phyloP scores from a whole-genome alignment of 352 stramenopile species.

The Pythium biforme region DNA sequence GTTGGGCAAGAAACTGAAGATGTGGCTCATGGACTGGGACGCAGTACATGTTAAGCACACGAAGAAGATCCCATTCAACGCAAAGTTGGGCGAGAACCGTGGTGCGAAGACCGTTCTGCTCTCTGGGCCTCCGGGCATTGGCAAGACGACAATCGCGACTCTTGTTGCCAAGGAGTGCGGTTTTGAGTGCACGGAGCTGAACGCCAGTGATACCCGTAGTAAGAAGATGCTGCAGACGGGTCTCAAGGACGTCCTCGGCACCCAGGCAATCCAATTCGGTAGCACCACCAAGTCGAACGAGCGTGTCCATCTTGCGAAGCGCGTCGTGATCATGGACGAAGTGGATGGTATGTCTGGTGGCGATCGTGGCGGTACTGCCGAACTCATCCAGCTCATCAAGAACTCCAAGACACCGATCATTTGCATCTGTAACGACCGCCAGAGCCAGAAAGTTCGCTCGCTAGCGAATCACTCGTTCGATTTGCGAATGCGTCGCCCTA shows the following conservation, averaged over 20 bases:
- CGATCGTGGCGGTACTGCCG: slow-evolving; percentile 95
- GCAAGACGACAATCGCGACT: slow-evolving; percentile 96
- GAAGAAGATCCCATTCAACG: slow-evolving; percentile 78
- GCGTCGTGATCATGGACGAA: slow-evolving; percentile 99
- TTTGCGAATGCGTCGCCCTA: slow-evolving; percentile 92
- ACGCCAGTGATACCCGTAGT: slow-evolving; percentile 97
- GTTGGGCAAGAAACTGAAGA: slow-evolving; percentile 81
- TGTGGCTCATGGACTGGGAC: slow-evolving; percentile 85
- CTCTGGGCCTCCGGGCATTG: slow-evolving; percentile 95
- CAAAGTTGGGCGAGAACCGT: slow-evolving; percentile 80
- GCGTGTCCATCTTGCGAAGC: slow-evolving; percentile 71
- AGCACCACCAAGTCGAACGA: slow-evolving; percentile 33
- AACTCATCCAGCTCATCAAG: slow-evolving; percentile 99
- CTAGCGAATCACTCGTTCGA: slow-evolving; percentile 98
- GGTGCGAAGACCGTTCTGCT: slow-evolving; percentile 94
- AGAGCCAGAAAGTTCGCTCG: slow-evolving; percentile 93
- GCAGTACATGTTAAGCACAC: slow-evolving; percentile 79
- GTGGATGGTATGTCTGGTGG: slow-evolving; percentile 98
- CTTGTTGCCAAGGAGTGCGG: slow-evolving; percentile 90
- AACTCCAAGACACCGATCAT: slow-evolving; percentile 98
- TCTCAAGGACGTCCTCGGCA: slow-evolving; percentile 92
- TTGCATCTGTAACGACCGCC: slow-evolving; percentile 99
- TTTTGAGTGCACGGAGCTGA: slow-evolving; percentile 95
- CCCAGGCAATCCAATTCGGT: slow-evolving; percentile 90
- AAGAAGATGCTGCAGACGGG: slow-evolving; percentile 94